A percentile compares a stretch with the other conserved stretches of the same genome.
phyloP scores from a whole-genome alignment of 768 basidiomycete genomes.

The Naganishia onofrii region DNA sequence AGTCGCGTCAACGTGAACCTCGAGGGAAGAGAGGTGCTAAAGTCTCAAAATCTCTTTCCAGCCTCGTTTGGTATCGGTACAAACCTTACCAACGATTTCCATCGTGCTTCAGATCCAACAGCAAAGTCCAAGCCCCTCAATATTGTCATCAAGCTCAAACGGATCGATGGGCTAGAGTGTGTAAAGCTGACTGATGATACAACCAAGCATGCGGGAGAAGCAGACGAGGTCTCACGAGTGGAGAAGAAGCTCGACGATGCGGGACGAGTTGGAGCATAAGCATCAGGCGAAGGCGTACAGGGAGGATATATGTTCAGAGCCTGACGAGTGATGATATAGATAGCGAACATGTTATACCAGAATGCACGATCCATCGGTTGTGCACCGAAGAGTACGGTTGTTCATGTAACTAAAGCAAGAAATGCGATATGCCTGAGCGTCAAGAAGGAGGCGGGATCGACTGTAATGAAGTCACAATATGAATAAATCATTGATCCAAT shows the following conservation, averaged over 20 bases:
- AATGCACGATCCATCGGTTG: no score
- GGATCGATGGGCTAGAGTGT: slow-evolving; percentile 70
- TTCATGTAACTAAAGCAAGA: no score
- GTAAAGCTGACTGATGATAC: slow-evolving; percentile 93
- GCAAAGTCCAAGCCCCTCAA: slow-evolving; percentile 59
- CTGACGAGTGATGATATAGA: background rate
- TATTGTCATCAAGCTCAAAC: slow-evolving; percentile 88
- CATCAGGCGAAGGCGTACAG: background rate
- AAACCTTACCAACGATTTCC: slow-evolving; percentile 84
- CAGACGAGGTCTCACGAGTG: slow-evolving; percentile 56
- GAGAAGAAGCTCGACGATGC: background rate
- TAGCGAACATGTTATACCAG: background rate
- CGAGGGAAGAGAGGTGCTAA: background rate
- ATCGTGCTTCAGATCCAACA: slow-evolving; percentile 47
- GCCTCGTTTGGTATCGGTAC: slow-evolving; percentile 94
- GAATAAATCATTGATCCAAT: no score
- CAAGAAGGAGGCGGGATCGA: no score
- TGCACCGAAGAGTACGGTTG: no score
- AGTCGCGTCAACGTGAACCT: slow-evolving; percentile 21
- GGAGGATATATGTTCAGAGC: no score
- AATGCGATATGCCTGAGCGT: no score
- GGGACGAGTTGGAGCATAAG: background rate
- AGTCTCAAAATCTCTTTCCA: slow-evolving; percentile 44
- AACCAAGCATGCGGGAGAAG: slow-evolving; percentile 77
- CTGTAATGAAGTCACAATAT: background rate